Evolutionary conservation across 305 asterid species (phyloP).

Genomic region (Withania somnifera): DNA sequence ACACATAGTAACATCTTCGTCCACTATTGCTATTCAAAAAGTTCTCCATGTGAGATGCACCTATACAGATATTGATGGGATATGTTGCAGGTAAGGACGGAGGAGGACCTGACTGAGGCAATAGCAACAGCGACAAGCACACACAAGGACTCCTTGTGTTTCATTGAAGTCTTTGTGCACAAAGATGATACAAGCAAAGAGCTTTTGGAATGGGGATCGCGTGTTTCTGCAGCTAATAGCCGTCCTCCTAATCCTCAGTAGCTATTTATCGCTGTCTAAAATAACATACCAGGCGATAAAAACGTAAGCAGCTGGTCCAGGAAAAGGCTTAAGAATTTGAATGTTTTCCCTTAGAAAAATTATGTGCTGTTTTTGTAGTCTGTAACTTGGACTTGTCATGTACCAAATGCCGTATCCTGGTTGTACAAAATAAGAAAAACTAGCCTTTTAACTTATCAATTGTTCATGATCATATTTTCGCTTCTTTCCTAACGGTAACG

Average conservation of each 20-base stretch:
- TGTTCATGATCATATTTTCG: background rate
- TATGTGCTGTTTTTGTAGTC: background rate
- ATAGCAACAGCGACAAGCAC: constrained; percentile 38
- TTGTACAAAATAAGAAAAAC: background rate
- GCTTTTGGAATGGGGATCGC: constrained; percentile 81
- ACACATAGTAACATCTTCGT: background rate
- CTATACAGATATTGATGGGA: background rate
- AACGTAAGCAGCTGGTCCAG: background rate
- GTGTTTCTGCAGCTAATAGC: constrained; percentile 62
- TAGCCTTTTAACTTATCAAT: background rate
- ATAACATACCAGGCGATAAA: background rate
- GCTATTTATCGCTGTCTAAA: background rate
- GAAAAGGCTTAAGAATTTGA: background rate
- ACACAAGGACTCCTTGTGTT: constrained; percentile 53
- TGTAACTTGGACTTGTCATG: background rate
- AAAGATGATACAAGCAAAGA: constrained; percentile 84
- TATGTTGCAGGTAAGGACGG: constrained; percentile 43
- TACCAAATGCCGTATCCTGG: background rate
- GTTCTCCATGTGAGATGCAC: background rate
- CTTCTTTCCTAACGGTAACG: too few relatives aligned
- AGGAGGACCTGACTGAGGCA: constrained; percentile 59
- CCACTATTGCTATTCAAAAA: background rate
- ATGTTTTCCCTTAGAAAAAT: background rate
- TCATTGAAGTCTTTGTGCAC: constrained; percentile 62
- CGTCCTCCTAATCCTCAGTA: constrained; percentile 73